Evolutionary conservation across 192 early-diverging fungal species (phyloP).

Genomic region (Chytriomyces confervae): DNA sequence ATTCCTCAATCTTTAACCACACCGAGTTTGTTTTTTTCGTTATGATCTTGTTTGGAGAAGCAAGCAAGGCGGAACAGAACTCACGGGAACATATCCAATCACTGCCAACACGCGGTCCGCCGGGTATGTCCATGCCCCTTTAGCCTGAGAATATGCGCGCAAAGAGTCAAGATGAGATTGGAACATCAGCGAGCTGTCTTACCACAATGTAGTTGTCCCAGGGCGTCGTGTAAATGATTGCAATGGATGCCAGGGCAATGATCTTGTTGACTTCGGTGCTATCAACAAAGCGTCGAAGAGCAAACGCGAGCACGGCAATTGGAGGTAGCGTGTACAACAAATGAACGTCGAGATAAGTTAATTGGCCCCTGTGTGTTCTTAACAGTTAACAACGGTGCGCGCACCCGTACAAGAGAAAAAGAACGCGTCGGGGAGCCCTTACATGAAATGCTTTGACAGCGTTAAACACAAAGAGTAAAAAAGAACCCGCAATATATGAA

Average conservation of each 20-base stretch:
- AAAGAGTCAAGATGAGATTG: neutral
- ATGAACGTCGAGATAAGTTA: slow-evolving; percentile 63
- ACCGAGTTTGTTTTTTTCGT: neutral
- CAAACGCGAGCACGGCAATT: slow-evolving; percentile 29
- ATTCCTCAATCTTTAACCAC: slow-evolving; percentile 53
- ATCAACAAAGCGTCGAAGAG: slow-evolving; percentile 43
- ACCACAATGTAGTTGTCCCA: slow-evolving; percentile 67
- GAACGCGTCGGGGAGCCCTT: neutral
- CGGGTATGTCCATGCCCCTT: slow-evolving; percentile 58
- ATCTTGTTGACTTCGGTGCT: slow-evolving; percentile 26
- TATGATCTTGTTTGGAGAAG: neutral
- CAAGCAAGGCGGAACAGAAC: neutral
- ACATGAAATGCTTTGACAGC: no score
- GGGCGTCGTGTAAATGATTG: slow-evolving; percentile 54
- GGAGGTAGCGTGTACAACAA: slow-evolving; percentile 57
- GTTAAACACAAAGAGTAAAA: no score
- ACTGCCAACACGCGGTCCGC: slow-evolving; percentile 50
- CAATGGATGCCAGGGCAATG: slow-evolving; percentile 29
- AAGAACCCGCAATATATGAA: no score
- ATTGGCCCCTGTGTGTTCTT: slow-evolving; percentile 5
- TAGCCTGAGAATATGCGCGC: neutral
- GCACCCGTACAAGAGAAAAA: neutral
- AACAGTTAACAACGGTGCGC: neutral
- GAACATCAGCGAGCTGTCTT: neutral
- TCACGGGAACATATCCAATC: slow-evolving; percentile 60